These are phyloP conservation scores for Saitozyma podzolica DNA, from an alignment of 768 basidiomycete species.

Conservation along the genomic window DNA sequence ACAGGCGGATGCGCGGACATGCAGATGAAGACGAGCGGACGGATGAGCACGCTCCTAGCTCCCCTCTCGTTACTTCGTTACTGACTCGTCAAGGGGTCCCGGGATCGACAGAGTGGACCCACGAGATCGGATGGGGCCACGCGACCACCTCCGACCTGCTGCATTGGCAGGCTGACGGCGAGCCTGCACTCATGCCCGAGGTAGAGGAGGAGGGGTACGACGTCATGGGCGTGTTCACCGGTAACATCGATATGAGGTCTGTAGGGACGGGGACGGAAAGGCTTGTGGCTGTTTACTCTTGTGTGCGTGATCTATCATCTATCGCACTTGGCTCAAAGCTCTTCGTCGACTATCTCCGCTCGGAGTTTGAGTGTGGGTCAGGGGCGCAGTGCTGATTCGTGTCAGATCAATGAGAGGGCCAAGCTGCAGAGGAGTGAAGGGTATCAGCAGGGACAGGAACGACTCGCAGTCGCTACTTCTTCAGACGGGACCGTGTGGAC, in stretches of 20 bases:
- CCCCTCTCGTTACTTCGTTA: neutral
- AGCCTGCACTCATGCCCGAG: neutral
- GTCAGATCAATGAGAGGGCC: neutral
- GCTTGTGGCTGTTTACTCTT: neutral
- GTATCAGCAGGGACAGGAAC: slow-evolving; percentile 8
- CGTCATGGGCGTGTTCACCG: slow-evolving; percentile 1
- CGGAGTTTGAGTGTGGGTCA: no score
- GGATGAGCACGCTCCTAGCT: no score
- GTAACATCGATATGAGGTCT: neutral
- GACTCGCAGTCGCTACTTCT: slow-evolving; percentile 6
- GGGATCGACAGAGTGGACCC: neutral
- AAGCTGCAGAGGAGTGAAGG: neutral
- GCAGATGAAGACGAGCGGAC: no score
- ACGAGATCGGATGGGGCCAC: neutral
- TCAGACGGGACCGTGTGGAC: slow-evolving; percentile 4
- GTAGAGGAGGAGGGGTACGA: neutral
- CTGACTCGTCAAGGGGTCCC: slow-evolving; percentile 1
- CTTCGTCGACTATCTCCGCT: no score
- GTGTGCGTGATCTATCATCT: neutral
- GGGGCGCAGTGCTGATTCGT: neutral
- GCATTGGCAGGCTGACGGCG: neutral
- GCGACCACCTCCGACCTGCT: neutral
- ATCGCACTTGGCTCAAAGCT: neutral
- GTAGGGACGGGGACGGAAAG: neutral
- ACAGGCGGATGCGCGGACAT: no score